Percentiles rank a stretch among this genome's conserved stretches.
phyloP scores from a whole-genome alignment of 2,329 filamentous ascomycete genomes.

The Hypoxylon sp. region DNA sequence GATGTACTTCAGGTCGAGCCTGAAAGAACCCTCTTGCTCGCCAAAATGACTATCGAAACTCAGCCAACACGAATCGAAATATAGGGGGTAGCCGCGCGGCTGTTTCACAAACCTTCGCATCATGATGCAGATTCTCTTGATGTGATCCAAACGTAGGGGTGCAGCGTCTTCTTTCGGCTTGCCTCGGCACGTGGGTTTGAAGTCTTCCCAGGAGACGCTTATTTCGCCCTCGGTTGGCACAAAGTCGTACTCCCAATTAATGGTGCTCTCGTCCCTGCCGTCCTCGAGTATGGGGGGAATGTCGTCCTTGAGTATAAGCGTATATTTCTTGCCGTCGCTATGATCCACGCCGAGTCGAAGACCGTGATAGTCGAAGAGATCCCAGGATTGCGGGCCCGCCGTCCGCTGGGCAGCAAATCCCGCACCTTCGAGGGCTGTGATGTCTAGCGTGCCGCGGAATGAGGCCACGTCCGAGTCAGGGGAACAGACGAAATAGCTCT shows the following conservation, averaged over 20 bases:
- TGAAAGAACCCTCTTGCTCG: constrained; percentile 72
- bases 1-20: constrained; percentile 39
- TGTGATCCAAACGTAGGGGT: constrained; percentile 69
- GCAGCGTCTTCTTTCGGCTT: constrained; percentile 72
- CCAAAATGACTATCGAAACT: constrained; percentile 76
- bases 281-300: constrained; percentile 70
- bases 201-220: constrained; percentile 70
- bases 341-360: constrained; percentile 67
- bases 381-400: constrained; percentile 70
- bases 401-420: constrained; percentile 87
- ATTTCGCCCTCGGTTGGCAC: constrained; percentile 54
- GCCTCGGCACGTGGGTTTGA: constrained; percentile 82
- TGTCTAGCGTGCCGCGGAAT: constrained; percentile 81
- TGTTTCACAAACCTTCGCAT: constrained; percentile 76
- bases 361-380: constrained; percentile 75
- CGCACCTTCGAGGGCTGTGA: constrained; percentile 80
- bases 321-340: constrained; percentile 77
- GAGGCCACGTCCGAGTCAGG: constrained; percentile 58
- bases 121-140: constrained; percentile 83
- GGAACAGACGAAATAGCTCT: constrained; percentile 63
- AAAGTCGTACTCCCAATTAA: constrained; percentile 84
- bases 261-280: constrained; percentile 78
- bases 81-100: background rate
- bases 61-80: constrained; percentile 34
- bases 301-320: constrained; percentile 80